Percentiles rank a stretch among this genome's conserved stretches.
Conservation (phyloP, 2,329 filamentous ascomycete genomes). For the Plenodomus lindquistii region DNA sequence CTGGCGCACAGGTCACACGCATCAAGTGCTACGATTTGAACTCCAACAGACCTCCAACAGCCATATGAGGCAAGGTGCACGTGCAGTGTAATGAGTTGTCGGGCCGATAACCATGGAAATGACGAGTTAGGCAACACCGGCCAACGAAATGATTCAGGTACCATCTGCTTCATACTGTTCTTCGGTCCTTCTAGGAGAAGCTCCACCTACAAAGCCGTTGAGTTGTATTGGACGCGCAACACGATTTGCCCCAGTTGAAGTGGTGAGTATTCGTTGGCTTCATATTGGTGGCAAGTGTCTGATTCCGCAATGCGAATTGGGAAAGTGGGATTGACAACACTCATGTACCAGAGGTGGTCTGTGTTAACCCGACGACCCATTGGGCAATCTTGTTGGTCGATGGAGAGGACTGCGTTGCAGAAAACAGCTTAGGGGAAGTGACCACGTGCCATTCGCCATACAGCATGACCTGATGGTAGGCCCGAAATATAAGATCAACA, state of each 20-base stretch:
- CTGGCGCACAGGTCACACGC: neutral
- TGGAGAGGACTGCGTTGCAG: neutral
- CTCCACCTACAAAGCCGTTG: neutral
- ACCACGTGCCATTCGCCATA: neutral
- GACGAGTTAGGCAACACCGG: neutral
- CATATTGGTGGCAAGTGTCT: neutral
- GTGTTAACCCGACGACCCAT: too few relatives aligned
- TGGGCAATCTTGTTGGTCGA: neutral
- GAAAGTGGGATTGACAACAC: neutral
- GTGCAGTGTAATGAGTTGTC: neutral
- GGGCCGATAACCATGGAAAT: neutral
- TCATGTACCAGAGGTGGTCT: too few relatives aligned
- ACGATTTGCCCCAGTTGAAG: neutral
- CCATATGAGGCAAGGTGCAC: neutral
- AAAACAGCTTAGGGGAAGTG: neutral
- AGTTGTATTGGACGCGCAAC: neutral
- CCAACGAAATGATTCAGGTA: constrained; percentile 7
- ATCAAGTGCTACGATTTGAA: neutral
- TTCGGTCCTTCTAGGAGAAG: neutral
- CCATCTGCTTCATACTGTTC: constrained; percentile 2
- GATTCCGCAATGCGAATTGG: neutral
- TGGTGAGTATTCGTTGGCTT: neutral
- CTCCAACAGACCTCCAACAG: neutral
- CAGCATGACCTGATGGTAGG: neutral
- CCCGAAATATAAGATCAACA: neutral